A percentile compares a stretch with the other conserved stretches of the same genome.
phyloP scores from a whole-genome alignment of 176 grass and related monocot genomes.

The Musa beccarii region DNA sequence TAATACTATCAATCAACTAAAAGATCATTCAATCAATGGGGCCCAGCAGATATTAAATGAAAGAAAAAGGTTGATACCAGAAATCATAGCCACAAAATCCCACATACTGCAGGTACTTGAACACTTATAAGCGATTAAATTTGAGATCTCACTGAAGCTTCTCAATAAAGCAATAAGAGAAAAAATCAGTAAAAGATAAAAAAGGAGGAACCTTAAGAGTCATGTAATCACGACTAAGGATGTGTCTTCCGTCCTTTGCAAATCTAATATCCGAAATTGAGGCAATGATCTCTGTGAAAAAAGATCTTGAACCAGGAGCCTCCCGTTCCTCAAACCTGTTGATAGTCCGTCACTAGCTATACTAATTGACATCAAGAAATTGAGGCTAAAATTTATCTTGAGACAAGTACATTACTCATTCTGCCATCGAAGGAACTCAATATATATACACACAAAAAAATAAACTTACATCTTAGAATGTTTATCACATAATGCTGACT shows the following conservation, averaged over 20 bases:
- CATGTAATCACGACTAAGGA: slow-evolving; percentile 98
- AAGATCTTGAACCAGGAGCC: slow-evolving; percentile 71
- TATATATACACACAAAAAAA: not conserved
- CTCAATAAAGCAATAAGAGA: not conserved
- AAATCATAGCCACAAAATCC: not conserved
- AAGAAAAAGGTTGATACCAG: not conserved
- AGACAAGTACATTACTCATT: not conserved
- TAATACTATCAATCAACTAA: too few relatives aligned
- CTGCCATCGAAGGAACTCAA: not conserved
- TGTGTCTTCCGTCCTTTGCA: slow-evolving; percentile 77
- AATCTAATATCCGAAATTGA: slow-evolving; percentile 98
- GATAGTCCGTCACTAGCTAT: slow-evolving; percentile 2
- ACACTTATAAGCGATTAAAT: not conserved
- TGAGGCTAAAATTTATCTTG: not conserved
- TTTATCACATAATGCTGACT: slow-evolving; percentile 89
- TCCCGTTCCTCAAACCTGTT: slow-evolving; percentile 92
- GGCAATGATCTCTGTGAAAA: slow-evolving; percentile 99
- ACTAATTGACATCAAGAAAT: slow-evolving; percentile 5
- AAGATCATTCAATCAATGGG: not conserved
- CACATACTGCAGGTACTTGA: not conserved
- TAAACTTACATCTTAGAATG: slow-evolving; percentile 80
- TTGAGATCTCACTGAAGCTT: not conserved
- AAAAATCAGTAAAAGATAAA: slow-evolving; percentile 2
- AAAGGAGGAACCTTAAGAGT: slow-evolving; percentile 63
- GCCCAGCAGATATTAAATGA: not conserved